These are phyloP conservation scores for Daldinia grandis DNA, from an alignment of 495 filamentous ascomycete genomes.

Conservation along the genomic window DNA sequence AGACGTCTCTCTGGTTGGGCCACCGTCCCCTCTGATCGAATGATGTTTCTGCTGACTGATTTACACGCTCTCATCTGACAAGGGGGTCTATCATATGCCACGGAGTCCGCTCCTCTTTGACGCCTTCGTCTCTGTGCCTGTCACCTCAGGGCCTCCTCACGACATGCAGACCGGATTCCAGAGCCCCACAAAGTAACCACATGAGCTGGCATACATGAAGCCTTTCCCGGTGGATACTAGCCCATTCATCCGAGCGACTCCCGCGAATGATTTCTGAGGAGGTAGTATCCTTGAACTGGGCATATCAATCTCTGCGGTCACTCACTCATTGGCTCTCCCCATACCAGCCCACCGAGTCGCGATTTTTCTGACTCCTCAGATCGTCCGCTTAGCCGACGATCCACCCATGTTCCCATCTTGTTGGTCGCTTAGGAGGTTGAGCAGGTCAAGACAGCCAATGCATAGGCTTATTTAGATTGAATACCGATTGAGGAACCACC, in stretches of 20 bases:
- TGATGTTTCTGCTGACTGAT: constrained; percentile 39
- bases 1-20: constrained; percentile 22
- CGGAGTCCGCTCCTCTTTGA: constrained; percentile 33
- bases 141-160: constrained; percentile 40
- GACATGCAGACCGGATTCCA: constrained; percentile 36
- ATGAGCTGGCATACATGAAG: constrained; percentile 46
- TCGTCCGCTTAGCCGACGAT: constrained; percentile 39
- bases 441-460: constrained; percentile 17
- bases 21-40: constrained; percentile 33
- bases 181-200: constrained; percentile 45
- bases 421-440: constrained; percentile 25
- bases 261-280: constrained; percentile 42
- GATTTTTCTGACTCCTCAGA: constrained; percentile 40
- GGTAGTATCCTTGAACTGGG: constrained; percentile 43
- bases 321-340: constrained; percentile 33
- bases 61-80: constrained; percentile 21
- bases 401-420: constrained; percentile 29
- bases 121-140: constrained; percentile 31
- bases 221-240: constrained; percentile 46
- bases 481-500: constrained; percentile 11
- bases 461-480: constrained; percentile 34
- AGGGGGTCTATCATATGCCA: constrained; percentile 41
- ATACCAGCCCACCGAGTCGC: constrained; percentile 37
- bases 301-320: constrained; percentile 37
- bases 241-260: constrained; percentile 41